Conservation (phyloP, 257 asterid species). For the Oldenlandia corymbosa region DNA sequence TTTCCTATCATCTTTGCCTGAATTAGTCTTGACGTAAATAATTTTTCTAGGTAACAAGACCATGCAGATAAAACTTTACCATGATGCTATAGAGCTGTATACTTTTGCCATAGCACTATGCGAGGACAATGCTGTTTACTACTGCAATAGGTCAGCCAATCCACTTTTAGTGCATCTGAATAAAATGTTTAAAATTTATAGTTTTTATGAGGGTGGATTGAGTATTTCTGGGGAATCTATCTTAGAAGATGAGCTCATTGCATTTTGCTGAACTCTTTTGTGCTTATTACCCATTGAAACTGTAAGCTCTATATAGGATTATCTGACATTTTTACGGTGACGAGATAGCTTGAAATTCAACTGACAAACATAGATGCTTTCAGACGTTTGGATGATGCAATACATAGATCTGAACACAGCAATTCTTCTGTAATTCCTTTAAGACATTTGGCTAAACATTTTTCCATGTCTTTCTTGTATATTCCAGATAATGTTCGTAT, state of each 20-base stretch:
- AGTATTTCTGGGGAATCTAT: neutral
- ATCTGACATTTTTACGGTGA: neutral
- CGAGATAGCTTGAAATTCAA: neutral
- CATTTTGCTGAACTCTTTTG: neutral
- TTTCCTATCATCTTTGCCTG: slow-evolving; percentile 1
- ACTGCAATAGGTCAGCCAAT: slow-evolving; percentile 62
- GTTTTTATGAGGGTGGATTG: neutral
- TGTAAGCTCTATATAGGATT: neutral
- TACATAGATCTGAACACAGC: neutral
- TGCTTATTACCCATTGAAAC: neutral
- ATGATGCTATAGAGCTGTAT: slow-evolving; percentile 70
- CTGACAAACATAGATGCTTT: neutral
- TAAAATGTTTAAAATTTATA: neutral
- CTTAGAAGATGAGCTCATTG: neutral
- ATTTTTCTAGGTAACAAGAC: slow-evolving; percentile 56
- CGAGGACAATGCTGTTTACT: slow-evolving; percentile 75
- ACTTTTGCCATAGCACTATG: slow-evolving; percentile 64
- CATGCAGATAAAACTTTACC: slow-evolving; percentile 59
- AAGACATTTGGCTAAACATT: neutral
- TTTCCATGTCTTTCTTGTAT: neutral
- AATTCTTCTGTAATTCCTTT: neutral
- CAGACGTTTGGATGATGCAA: neutral
- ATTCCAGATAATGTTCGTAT: neutral
- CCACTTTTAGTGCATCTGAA: neutral
- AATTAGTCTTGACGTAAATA: neutral